Evolutionary conservation across 2,329 filamentous ascomycete genomes (phyloP).

Genomic region (Diaporthe sp.): DNA sequence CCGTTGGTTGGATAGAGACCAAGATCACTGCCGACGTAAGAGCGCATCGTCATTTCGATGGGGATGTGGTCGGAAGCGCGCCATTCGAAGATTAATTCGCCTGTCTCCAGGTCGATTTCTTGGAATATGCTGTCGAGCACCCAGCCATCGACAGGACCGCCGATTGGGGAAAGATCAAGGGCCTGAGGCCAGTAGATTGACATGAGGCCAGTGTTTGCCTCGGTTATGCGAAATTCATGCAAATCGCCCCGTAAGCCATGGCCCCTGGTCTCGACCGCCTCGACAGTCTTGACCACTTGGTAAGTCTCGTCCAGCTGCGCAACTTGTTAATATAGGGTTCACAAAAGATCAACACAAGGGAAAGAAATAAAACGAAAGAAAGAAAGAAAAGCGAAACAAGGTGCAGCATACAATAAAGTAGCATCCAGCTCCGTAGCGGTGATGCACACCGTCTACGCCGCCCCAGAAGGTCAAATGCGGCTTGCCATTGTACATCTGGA

Average conservation of each 20-base stretch:
- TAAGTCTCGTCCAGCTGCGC: constrained; percentile 38
- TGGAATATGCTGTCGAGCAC: constrained; percentile 55
- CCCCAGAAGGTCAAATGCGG: constrained; percentile 53
- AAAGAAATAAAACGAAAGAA: accelerated
- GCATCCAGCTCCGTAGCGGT: constrained; percentile 37
- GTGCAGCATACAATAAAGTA: constrained; percentile 29
- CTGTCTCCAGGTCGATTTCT: constrained; percentile 53
- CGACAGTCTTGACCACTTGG: constrained; percentile 39
- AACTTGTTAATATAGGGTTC: background rate
- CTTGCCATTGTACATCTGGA: constrained; percentile 48
- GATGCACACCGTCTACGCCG: constrained; percentile 31
- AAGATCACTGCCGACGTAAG: constrained; percentile 45
- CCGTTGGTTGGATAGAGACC: constrained; percentile 47
- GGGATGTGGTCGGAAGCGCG: constrained; percentile 49
- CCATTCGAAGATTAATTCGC: constrained; percentile 54
- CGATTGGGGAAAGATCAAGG: constrained; percentile 48
- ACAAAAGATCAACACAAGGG: too few relatives aligned
- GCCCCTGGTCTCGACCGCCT: constrained; percentile 44
- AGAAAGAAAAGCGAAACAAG: background rate
- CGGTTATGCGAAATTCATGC: constrained; percentile 59
- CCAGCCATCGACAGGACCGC: constrained; percentile 47
- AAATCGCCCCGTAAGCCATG: constrained; percentile 51
- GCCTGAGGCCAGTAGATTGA: constrained; percentile 54
- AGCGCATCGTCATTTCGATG: constrained; percentile 44
- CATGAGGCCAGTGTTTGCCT: constrained; percentile 55